Evolutionary conservation across 2,329 filamentous ascomycete species (phyloP), one percentile per base, ranked within the genome.

Genomic region (Alternaria solani): DNA sequence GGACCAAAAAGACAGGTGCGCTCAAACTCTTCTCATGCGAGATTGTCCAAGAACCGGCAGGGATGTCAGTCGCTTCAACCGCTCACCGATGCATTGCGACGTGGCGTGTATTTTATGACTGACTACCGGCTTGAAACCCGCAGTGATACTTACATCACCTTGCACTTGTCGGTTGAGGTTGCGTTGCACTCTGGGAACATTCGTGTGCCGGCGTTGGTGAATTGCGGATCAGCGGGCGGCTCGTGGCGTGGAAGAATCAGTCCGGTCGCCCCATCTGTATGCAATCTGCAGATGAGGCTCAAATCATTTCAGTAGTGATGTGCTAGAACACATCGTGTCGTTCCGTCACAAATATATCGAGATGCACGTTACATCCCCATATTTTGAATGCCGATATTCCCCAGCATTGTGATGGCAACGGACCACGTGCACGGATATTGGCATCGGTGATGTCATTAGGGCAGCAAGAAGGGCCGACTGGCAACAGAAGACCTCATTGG

Each of bases 321-420:
- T 5, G 7, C 26, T 25, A 25, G 20, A 6, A 12, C 30, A 26
- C 18, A 3, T 18, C 1, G 16, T 2, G 6, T 30, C 38, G 12
- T 12, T 32, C 8, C 2, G 39, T 53, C 26, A 20, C 18, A 26
- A 25, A 12, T n/a, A 36, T 25, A 8, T 28, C 9, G 3, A 44
- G 28, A 34, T 23, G 18, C 39, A 53, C 26, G 26, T 44, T 43
- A 25, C 7, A 9, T 28, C 28, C 36, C 16, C 32, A 34, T n/a
- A 48, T n/a, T 49, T 11, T 11, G n/a, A 49, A 16, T 55, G 53
- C 53, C 53, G 25, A 55, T 34, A 6, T 55, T 48, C 34, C 53
- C 34, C 53, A 55, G 53, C 34, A 55, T 32, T 41, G 34, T n/a
- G 28, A 30, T 48, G 26, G 44, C 16, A 34, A 42, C 25, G 49